phyloP scores from a whole-genome alignment of 129 eudicot species.

The Ambrosia trifida region DNA sequence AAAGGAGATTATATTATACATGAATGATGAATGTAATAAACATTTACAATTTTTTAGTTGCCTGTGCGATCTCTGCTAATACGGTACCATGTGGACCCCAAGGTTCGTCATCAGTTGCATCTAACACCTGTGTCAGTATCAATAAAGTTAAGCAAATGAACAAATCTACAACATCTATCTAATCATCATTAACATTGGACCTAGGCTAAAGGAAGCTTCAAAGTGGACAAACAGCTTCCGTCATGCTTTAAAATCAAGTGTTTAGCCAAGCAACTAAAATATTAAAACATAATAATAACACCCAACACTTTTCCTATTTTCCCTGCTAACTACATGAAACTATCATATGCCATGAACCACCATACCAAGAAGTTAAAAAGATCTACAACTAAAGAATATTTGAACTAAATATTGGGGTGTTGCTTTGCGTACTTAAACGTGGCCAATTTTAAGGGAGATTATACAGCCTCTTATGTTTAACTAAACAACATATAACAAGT shows the following conservation, averaged over 20 bases:
- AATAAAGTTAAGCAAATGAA: slow-evolving; percentile 12
- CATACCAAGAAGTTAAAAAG: slow-evolving; percentile 3
- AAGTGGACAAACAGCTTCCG: slow-evolving; percentile 4
- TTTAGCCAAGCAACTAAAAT: slow-evolving; percentile 16
- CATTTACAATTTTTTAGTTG: slow-evolving; percentile 85
- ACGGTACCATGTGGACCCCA: slow-evolving; percentile 99
- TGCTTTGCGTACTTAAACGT: background rate
- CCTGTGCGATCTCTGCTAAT: slow-evolving; percentile 92
- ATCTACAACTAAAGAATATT: background rate
- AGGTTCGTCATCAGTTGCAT: slow-evolving; percentile 96
- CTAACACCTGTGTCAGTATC: slow-evolving; percentile 61
- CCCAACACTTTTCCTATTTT: background rate
- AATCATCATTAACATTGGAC: background rate
- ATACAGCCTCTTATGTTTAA: background rate
- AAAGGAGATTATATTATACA: slow-evolving; percentile 14
- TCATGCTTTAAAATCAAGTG: background rate
- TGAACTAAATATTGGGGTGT: background rate
- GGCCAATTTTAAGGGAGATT: background rate
- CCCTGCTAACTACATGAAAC: background rate
- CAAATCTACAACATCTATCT: slow-evolving; percentile 2
- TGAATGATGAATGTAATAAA: slow-evolving; percentile 3
- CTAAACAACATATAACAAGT: slow-evolving; percentile 14
- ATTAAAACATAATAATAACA: background rate
- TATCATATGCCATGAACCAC: slow-evolving; percentile 2
- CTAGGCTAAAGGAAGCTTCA: background rate